Percentiles rank a stretch among this genome's conserved stretches.
These are phyloP conservation scores for Pyrenochaeta sp. DNA, from an alignment of 2,329 filamentous ascomycete species.

Conservation along the genomic window DNA sequence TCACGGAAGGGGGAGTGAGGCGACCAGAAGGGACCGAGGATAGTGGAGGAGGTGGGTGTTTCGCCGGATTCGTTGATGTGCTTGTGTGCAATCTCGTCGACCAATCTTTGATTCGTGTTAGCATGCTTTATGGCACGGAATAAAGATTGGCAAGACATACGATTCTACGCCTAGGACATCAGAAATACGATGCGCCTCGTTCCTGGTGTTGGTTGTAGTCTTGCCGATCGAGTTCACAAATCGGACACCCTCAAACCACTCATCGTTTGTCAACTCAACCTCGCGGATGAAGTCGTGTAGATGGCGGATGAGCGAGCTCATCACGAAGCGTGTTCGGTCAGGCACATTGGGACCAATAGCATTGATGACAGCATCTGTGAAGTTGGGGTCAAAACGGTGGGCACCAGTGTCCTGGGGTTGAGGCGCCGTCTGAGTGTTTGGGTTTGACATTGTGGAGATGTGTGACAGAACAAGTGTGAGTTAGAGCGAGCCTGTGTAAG, in stretches of 20 bases:
- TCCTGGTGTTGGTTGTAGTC: slow-evolving; percentile 71
- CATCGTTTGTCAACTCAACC: slow-evolving; percentile 77
- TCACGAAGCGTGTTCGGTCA: slow-evolving; percentile 70
- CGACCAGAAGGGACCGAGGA: slow-evolving; percentile 81
- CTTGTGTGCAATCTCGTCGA: slow-evolving; percentile 73
- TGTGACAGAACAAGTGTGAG: not conserved
- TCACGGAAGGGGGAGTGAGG: slow-evolving; percentile 77
- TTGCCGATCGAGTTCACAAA: slow-evolving; percentile 80
- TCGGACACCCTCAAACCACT: slow-evolving; percentile 79
- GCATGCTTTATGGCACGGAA: not conserved
- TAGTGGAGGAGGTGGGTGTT: slow-evolving; percentile 76
- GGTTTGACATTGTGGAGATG: slow-evolving; percentile 15
- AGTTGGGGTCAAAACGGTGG: slow-evolving; percentile 74
- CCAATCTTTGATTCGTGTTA: slow-evolving; percentile 56
- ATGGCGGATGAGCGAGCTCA: slow-evolving; percentile 72
- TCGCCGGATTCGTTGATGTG: slow-evolving; percentile 68
- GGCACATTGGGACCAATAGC: slow-evolving; percentile 75
- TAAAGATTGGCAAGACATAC: slow-evolving; percentile 53
- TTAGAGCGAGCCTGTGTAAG: not conserved
- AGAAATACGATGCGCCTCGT: slow-evolving; percentile 77
- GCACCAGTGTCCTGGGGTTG: slow-evolving; percentile 26
- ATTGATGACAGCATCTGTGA: slow-evolving; percentile 77
- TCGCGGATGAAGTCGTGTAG: slow-evolving; percentile 82
- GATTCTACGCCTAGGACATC: slow-evolving; percentile 79
- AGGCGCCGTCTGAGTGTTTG: slow-evolving; percentile 32